Evolutionary conservation across 371 early-diverging fungal genomes (phyloP), one percentile per base, ranked within the genome.

Genomic region (Coemansia sp.): DNA sequence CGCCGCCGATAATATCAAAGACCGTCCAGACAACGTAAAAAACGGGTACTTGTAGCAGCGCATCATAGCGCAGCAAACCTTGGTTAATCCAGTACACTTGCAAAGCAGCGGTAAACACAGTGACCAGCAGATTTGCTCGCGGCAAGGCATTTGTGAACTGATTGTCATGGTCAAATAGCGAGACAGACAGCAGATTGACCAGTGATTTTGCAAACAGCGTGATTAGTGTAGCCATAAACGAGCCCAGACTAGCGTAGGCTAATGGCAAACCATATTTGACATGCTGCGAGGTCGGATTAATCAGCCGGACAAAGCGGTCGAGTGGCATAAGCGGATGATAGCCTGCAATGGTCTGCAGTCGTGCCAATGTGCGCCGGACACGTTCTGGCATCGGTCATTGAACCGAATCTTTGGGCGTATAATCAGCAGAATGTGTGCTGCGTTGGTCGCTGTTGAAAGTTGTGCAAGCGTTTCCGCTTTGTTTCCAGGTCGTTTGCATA

Each of bases 1-100:
- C 93, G 13, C 93, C 94, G 14, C 89, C 91, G 9, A 87, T 66
- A 35, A 90, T 85, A 57, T 85, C 85, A 55, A 86, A 64, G 48
- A 89, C 62, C 5, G 84, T 91, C 92, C 93, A 93, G 39, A 90
- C 85, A 31, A 89, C 87, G 65, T 90, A 92, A 73, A 90, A 94
- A 41, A 91, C 85, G 0, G 94, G 94, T 34, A 94, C 86, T 54
- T 90, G 92, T 5, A 93, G 79, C 56, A 94, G 65, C 0, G 94
- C 93, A 69, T 94, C 94, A 74, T 92, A 94, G 48, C 90, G 82
- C 57, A 84, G 83, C 31, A 94, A 74, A 0, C 92, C 94, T 81
- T 87, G 86, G 71, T 90, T 89, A 56, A 91, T 82, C 88, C 89
- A 92, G 63, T 86, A 90, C 53, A 93, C 88, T 75, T 94, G 94